Evolutionary conservation across 176 grass and related monocot genomes (phyloP), one percentile per base, ranked within the genome.

Genomic region (Microstegium vimineum): DNA sequence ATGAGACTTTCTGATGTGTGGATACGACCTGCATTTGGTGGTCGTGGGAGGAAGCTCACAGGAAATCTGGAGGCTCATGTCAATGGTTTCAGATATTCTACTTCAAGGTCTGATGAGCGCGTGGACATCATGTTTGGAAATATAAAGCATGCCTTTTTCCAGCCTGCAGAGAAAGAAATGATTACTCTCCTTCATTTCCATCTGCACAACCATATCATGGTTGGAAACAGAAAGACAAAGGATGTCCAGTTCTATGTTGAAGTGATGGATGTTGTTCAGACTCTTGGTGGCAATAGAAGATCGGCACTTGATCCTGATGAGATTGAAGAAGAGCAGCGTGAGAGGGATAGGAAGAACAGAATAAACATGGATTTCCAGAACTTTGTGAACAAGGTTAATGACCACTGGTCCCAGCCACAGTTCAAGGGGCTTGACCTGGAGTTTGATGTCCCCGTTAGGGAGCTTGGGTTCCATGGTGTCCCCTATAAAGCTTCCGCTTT

Each of bases 101-200:
- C 86, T 64, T 88, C 90, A 33, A 91, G 92, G 81, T 40, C 86
- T 40, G 92, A 94, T 85, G 90, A 97, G 77, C 77, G 83, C 51
- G 95, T 97, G 60, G 95, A 98, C 54, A 87, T 98, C 15, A 88
- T 98, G 90, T 98, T 79, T 52, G 90, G 83, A 32, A 97, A 97
- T 81, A 83, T 97, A 72, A 97, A 97, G n/a, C 92, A 97, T 89
- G 90, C 92, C 83, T 97, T 94, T 82, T 97, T 94, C 83, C 94
- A 97, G 82, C 94, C 92, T 2, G 86, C 90, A 31, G 92, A 97
- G 65, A 94, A 84, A 82, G 92, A 97, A 83, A 97, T 97, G 94
- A 97, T 97, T 78, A 94, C 92, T 0, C 86, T 97, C 11, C 71
- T 94, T 3, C 94, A 97, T 85, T 97, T 97, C 73, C 92, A 94